Evolutionary conservation across 2,329 filamentous ascomycete genomes (phyloP).

Genomic region (Colletotrichum abscissum): DNA sequence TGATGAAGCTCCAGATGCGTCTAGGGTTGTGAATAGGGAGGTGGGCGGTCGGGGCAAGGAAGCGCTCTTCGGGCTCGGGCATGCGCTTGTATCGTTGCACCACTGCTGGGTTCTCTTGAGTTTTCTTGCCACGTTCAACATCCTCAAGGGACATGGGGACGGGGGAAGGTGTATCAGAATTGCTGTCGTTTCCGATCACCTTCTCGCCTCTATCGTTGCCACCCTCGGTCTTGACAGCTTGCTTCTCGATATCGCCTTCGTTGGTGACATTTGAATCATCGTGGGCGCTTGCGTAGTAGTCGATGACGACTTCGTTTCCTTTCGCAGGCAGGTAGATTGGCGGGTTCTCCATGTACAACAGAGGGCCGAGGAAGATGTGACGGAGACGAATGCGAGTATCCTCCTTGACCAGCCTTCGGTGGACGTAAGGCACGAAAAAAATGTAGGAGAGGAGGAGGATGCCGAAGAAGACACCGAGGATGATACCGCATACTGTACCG

Average conservation of each 20-base stretch:
- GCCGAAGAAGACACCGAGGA: constrained; percentile 45
- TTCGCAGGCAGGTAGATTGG: constrained; percentile 40
- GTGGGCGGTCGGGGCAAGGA: constrained; percentile 32
- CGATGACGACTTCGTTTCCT: constrained; percentile 40
- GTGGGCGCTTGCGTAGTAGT: constrained; percentile 41
- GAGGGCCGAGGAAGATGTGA: constrained; percentile 50
- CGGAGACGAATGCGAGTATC: constrained; percentile 46
- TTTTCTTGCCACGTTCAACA: constrained; percentile 47
- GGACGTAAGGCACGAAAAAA: constrained; percentile 50
- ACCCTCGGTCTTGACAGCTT: not conserved
- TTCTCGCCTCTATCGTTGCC: constrained; percentile 28
- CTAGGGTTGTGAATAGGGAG: constrained; percentile 36
- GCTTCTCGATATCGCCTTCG: constrained; percentile 15
- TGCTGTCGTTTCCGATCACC: not conserved
- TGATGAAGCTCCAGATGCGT: constrained; percentile 37
- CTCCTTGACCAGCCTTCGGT: constrained; percentile 46
- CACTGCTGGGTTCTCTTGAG: constrained; percentile 22
- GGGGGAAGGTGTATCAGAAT: not conserved
- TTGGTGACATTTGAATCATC: not conserved
- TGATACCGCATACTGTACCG: constrained; percentile 43
- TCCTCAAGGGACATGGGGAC: constrained; percentile 36
- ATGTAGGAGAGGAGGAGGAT: constrained; percentile 43
- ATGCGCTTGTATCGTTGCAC: constrained; percentile 51
- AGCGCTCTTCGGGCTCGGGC: constrained; percentile 48
- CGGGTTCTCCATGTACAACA: constrained; percentile 43